Conservation (phyloP, 2,329 filamentous ascomycete genomes). For the Apiospora pterosperma region DNA sequence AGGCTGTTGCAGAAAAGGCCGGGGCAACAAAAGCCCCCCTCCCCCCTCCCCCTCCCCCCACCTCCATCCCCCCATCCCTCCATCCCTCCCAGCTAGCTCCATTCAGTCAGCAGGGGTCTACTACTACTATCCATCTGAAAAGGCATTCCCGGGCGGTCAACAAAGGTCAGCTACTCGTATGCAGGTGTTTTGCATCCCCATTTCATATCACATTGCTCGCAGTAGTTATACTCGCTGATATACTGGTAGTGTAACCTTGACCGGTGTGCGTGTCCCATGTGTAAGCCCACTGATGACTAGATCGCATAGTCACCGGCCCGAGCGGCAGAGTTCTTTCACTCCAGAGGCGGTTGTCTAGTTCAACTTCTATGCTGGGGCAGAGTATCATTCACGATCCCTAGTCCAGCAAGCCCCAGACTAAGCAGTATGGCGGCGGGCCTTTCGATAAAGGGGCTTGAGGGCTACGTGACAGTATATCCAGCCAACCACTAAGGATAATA, state of each 20-base stretch:
- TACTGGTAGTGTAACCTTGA: not conserved
- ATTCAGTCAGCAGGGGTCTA: not conserved
- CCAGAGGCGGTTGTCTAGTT: not conserved
- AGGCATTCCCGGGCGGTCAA: not conserved
- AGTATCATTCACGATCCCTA: not conserved
- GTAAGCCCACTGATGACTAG: not conserved
- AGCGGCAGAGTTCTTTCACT: not conserved
- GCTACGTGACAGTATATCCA: not conserved
- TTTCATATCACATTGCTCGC: not conserved
- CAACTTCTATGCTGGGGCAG: not conserved
- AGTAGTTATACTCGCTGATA: not conserved
- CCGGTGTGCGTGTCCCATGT: not conserved
- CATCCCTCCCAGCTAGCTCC: not conserved
- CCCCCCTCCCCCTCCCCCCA: not conserved
- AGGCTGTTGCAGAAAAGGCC: not conserved
- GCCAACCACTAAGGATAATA: not conserved
- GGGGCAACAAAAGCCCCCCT: not conserved
- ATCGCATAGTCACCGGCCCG: not conserved
- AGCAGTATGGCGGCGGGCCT: not conserved
- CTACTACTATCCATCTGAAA: not conserved
- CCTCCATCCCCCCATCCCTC: too few relatives aligned
- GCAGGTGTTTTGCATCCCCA: not conserved
- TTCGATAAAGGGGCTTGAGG: not conserved
- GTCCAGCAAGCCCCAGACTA: not conserved
- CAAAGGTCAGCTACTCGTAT: not conserved